A percentile compares a stretch with the other conserved stretches of the same genome.
These are phyloP conservation scores for Schrenkiella parvula DNA, from an alignment of 345 rosid genomes.

Conservation along the genomic window DNA sequence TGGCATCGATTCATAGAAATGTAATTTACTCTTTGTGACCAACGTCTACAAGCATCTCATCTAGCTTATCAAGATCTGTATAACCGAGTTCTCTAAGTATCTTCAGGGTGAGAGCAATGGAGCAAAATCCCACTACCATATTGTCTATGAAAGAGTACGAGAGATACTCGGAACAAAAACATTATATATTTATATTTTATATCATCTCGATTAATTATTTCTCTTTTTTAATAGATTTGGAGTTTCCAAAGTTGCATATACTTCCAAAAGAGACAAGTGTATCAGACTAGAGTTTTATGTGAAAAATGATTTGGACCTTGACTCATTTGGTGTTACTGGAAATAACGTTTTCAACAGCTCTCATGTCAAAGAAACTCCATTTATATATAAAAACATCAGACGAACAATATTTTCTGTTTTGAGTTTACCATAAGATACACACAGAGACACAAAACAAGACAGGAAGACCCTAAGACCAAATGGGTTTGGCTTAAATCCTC, in stretches of 20 bases:
- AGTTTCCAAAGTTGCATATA: too few relatives aligned
- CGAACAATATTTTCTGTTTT: not conserved
- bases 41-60: not conserved
- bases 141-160: slow-evolving; percentile 2
- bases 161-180: too few relatives aligned
- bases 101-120: not conserved
- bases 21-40: not conserved
- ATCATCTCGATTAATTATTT: too few relatives aligned
- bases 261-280: too few relatives aligned
- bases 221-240: too few relatives aligned
- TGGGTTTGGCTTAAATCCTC: not conserved
- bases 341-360: not conserved
- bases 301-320: not conserved
- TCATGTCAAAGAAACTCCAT: not conserved
- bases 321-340: slow-evolving; percentile 1
- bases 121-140: not conserved
- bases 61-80: not conserved
- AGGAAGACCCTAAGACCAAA: slow-evolving; percentile 1
- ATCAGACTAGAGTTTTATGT: slow-evolving; percentile 5
- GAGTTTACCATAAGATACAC: not conserved
- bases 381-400: not conserved
- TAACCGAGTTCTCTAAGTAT: not conserved
- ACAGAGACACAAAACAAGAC: not conserved
- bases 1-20: too few relatives aligned
- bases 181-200: too few relatives aligned